Conservation (phyloP, 2,329 filamentous ascomycete species). For the Diaporthe australafricana region DNA sequence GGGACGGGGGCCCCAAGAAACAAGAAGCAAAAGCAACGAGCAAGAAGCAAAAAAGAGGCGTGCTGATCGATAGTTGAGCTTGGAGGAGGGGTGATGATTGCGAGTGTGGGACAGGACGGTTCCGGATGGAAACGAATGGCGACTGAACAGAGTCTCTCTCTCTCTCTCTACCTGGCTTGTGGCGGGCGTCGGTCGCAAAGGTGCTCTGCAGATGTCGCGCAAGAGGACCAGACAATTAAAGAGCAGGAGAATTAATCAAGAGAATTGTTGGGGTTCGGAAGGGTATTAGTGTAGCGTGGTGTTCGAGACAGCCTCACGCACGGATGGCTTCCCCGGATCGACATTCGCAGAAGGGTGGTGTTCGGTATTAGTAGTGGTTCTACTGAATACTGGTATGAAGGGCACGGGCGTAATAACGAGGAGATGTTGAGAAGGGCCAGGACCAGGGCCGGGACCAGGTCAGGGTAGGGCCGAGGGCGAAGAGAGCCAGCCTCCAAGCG, state of each 20-base stretch:
- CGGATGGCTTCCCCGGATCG: constrained; percentile 14
- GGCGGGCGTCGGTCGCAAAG: constrained; percentile 7
- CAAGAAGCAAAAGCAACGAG: background rate
- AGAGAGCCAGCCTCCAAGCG: constrained; percentile 24
- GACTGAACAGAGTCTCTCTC: constrained; percentile 4
- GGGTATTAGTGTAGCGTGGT: constrained; percentile 10
- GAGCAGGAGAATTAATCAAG: background rate
- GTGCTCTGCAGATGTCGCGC: background rate
- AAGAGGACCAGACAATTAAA: background rate
- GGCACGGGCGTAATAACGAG: constrained; percentile 1
- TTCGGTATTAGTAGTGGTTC: background rate
- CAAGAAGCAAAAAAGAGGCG: background rate
- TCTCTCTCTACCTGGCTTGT: background rate
- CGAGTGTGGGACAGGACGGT: background rate
- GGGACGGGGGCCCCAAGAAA: background rate
- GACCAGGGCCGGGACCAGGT: constrained; percentile 5
- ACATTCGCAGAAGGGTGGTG: background rate
- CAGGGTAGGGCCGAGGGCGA: constrained; percentile 1
- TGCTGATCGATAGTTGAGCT: background rate
- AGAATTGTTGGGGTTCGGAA: constrained; percentile 2
- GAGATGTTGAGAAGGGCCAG: background rate
- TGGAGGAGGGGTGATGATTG: background rate
- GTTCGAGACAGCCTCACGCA: background rate
- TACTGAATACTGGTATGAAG: background rate
- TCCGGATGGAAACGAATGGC: background rate